Conservation (phyloP, 1,284 basidiomycete species). For the Puccinia triticina region DNA sequence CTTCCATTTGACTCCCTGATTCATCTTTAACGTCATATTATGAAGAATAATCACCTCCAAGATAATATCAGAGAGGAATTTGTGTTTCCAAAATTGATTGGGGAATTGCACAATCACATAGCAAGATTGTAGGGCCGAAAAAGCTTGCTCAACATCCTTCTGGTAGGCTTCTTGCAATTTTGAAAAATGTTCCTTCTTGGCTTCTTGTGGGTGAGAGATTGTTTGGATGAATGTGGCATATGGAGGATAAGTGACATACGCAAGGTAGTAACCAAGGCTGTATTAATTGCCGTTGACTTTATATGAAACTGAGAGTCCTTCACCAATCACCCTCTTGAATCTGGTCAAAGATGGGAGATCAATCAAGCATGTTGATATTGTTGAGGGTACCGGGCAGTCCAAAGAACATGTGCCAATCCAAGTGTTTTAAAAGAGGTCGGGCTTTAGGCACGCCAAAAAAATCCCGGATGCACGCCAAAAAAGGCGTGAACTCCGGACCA, state of each 20-base stretch:
- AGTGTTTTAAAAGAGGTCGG: no score
- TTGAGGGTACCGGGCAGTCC: no score
- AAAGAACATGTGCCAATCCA: no score
- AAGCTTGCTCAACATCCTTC: slow-evolving; percentile 13
- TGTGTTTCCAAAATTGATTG: not conserved
- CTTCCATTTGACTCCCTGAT: not conserved
- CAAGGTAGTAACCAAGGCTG: slow-evolving; percentile 5
- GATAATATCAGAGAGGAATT: not conserved
- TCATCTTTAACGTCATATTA: slow-evolving; percentile 1
- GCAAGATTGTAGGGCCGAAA: no score
- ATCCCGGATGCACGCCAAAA: no score
- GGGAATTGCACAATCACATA: not conserved
- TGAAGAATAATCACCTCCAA: not conserved
- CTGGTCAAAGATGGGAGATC: not conserved
- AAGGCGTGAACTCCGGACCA: no score
- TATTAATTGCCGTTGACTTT: not conserved
- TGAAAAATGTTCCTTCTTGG: not conserved
- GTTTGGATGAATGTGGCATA: not conserved
- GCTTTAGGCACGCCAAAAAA: no score
- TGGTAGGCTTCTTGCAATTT: slow-evolving; percentile 2
- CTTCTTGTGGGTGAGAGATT: slow-evolving; percentile 13
- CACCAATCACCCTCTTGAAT: not conserved
- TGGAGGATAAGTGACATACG: not conserved
- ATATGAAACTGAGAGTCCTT: not conserved
- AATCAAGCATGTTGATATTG: not conserved